Evolutionary conservation across 2,329 filamentous ascomycete species (phyloP), one percentile per base, ranked within the genome.

Genomic region (Epichloe gansuensis): DNA sequence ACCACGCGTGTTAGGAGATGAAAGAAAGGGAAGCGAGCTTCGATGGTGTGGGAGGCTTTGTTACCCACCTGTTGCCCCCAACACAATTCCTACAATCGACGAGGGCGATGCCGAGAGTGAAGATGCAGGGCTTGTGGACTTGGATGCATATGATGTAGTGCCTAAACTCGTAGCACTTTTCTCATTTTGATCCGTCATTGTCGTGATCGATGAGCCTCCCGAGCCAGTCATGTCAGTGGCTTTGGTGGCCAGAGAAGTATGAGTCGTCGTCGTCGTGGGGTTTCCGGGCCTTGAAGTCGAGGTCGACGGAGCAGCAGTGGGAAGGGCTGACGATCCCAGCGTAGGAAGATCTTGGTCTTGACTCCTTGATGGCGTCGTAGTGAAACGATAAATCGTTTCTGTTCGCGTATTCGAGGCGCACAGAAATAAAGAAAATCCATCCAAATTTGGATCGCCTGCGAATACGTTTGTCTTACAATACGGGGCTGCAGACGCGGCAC

Each of bases 381-480:
- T 59, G 41, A 56, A 55, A 7, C 57, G 56, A 21, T 57, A 52
- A 35, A 60, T 48, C 8, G 55, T 59, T 39, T 61, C 56, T 17
- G 55, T 51, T 37, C 50, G 28, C 23, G 55, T 55, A 46, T 60
- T 55, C 2, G 56, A 54, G 23, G 50, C 57, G 48, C 59, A 61
- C 15, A 61, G 48, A 23, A 55, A 59, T 21, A 61, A 51, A 46
- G 59, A 61, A 34, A 53, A 59, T 28, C 56, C 54, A 12, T 52
- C 38, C 15, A 60, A 38, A 21, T 50, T 45, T 15, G 52, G 12
- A 49, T 57, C 55, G 2, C 47, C 52, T 2, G 48, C 48, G 31
- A 60, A 55, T 9, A 59, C 51, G 44, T 61, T 52, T 28, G 59
- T 61, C 52, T 61, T 58, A 51, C 58, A 61, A 43, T 57, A 59